Base-by-base conservation (phyloP, 2,329 filamentous ascomycete species). In the Ophiobolus disseminans region DNA sequence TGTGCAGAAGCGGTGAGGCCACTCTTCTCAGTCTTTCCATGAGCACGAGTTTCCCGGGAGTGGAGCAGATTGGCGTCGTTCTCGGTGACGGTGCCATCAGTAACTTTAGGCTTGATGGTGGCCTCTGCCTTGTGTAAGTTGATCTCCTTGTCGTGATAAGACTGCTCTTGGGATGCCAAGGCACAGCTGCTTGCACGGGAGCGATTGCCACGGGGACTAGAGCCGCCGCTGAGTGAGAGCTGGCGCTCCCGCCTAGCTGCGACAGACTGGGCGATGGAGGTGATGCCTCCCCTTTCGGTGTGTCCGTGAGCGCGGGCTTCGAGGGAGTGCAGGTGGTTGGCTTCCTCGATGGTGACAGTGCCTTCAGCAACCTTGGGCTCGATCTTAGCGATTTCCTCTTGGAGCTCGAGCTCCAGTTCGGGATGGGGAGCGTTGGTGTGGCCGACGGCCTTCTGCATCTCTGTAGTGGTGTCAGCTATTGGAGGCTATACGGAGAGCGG, bases 271-370 rank as follows among this genome's bases (percentile, higher is more conserved):
- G 75, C 75, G 13, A 67, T 59, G 17, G 74, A 68, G 17, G 70
- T 68, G 32, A 76, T 55, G 19, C 73, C 65, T 1, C 66, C 68
- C 39, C 67, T 69, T 53, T 71, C 66, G 3, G 67, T 69, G 35
- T 68, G 62, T 4, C 66, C 68, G 31, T 69, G 59, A 35, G 63
- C 70, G 25, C 73, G 70, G 44, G 71, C 68, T 53, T 77, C 74
- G 37, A 75, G 72, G 21, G 72, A 74, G 48, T 76, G 73, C 20
- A 77, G 66, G 38, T 68, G 67, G 41, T 73, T 64, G 22, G 75
- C 75, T 44, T 77, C 75, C 39, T 70, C 69, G 49, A 58, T 69
- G 23, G 72, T 73, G 46, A 76, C 65, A 5, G 63, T 64, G 34
- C 63, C 68, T 43, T 65, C 52, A 45, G 59, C 58, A 42, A 72